Conservation (phyloP, 2,329 filamentous ascomycete genomes). For the Cercospora nicotianae region DNA sequence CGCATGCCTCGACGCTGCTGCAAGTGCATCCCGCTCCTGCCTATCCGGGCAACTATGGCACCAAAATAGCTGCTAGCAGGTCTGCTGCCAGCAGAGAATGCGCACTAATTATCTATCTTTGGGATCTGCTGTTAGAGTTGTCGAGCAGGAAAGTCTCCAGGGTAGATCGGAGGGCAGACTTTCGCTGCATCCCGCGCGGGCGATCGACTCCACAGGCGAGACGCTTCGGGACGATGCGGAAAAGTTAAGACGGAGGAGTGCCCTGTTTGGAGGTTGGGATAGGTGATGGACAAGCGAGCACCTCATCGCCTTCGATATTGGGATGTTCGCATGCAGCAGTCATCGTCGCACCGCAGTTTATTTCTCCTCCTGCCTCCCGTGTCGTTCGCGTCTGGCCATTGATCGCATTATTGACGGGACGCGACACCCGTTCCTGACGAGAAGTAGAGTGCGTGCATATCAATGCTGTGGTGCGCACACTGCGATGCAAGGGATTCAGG, state of each 20-base stretch:
- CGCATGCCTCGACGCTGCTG: constrained; percentile 10
- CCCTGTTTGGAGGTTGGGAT: constrained; percentile 2
- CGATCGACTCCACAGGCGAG: constrained; percentile 22
- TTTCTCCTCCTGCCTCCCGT: neutral
- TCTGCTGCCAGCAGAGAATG: neutral
- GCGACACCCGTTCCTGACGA: constrained; percentile 27
- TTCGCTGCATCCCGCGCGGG: constrained; percentile 10
- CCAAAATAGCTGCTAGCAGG: constrained; percentile 17
- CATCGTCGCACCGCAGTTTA: constrained; percentile 28
- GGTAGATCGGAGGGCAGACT: neutral
- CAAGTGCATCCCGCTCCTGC: constrained; percentile 14
- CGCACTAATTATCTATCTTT: constrained; percentile 11
- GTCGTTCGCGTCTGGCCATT: constrained; percentile 11
- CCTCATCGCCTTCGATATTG: neutral
- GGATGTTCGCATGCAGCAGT: constrained; percentile 25
- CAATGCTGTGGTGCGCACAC: constrained; percentile 28
- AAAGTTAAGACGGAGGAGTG: constrained; percentile 16
- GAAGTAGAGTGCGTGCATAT: constrained; percentile 30
- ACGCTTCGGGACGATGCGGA: constrained; percentile 27
- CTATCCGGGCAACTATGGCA: constrained; percentile 5
- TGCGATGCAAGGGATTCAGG: constrained; percentile 27
- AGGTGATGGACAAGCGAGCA: constrained; percentile 13
- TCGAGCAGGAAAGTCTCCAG: neutral
- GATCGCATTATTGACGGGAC: constrained; percentile 13
- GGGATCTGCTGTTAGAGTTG: constrained; percentile 1